Conservation (phyloP, 139 green algal genomes). For the Chlorella sorokiniana region DNA sequence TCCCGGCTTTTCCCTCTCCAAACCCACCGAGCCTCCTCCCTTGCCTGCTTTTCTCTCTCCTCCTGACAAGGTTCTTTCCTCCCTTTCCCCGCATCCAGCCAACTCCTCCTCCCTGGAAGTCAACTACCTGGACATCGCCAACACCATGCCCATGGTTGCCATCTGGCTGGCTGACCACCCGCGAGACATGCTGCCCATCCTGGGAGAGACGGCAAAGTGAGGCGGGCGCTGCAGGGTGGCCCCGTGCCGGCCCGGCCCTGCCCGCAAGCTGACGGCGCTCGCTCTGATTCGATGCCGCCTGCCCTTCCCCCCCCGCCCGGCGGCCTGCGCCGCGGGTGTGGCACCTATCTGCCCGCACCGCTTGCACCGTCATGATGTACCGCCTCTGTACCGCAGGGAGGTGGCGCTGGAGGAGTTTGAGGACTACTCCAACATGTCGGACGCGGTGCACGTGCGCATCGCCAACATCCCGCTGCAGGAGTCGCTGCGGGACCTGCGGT, state of each 20-base stretch:
- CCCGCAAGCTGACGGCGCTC: too few species aligned
- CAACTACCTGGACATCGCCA: slow-evolving; percentile 81
- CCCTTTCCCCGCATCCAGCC: slow-evolving; percentile 36
- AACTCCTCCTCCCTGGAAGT: slow-evolving; percentile 88
- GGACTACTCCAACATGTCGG: slow-evolving; percentile 49
- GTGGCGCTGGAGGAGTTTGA: slow-evolving; percentile 63
- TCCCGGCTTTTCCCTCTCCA: not conserved
- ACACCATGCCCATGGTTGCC: slow-evolving; percentile 62
- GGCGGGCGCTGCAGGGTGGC: not conserved
- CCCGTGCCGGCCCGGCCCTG: not conserved
- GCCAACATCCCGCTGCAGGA: slow-evolving; percentile 86
- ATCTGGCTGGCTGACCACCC: slow-evolving; percentile 88
- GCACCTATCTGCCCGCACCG: not conserved
- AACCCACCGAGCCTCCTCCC: not conserved
- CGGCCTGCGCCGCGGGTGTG: too few species aligned
- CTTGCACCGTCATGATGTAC: not conserved
- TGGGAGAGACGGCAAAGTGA: slow-evolving; percentile 63
- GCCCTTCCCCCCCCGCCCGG: too few species aligned
- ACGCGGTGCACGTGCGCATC: slow-evolving; percentile 87
- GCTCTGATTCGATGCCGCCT: too few species aligned
- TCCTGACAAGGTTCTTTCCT: not conserved
- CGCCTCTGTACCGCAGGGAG: slow-evolving; percentile 36
- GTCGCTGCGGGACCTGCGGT: slow-evolving; percentile 92
- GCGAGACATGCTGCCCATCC: slow-evolving; percentile 76
- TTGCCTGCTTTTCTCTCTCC: not conserved